Base-by-base conservation (phyloP, 2,329 filamentous ascomycete genomes). In the Mycosphaerella sp. region DNA sequence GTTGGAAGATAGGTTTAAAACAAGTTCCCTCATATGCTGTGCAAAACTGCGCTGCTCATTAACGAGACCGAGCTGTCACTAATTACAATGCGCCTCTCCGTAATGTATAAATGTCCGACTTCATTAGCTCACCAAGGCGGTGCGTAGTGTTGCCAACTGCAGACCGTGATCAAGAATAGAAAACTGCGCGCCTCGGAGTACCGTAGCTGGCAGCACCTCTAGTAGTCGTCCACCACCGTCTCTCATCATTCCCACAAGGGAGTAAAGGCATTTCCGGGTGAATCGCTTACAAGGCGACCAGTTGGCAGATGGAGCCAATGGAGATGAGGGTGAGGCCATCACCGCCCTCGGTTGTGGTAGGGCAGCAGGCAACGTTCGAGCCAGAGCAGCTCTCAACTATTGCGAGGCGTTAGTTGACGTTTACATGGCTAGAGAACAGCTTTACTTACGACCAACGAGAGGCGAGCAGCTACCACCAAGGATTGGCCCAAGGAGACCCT, bases 71-170 rank as follows among this genome's bases (percentile, higher is more conserved):
- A 50, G 51, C 51, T 46, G 51, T 50, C 46, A 53, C 45, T 50
- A 53, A 52, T 53, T 53, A 53, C 51, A 53, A 50, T 50, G 46
- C 51, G 51, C 51, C 51, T 50, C 46, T 53, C 46, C 51, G 46
- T 53, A 36, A 21, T 49, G 45, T 49, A 52, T 36, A 53, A 44
- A 53, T 39, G 51, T 50, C 51, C 51, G 46, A 50, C 46, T 41
- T 46, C 7, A 53, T 45, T 46, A 50, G 42, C 51, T 37, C 51
- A 40, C 32, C 21, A 25, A 42, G 30, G 36, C 21, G 45, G 51
- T 37, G 51, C 46, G 46, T 39, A 28, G 32, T 34, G 30, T 46
- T 53, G 45, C 49, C 46, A 53, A 45, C 41, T 46, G 51, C 51
- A 50, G 51, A 53, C 46, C 46, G 35, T 46, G 46, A 45, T 53